These are phyloP conservation scores for Auricularia auricula-judae DNA, from an alignment of 768 basidiomycete genomes.

Conservation along the genomic window DNA sequence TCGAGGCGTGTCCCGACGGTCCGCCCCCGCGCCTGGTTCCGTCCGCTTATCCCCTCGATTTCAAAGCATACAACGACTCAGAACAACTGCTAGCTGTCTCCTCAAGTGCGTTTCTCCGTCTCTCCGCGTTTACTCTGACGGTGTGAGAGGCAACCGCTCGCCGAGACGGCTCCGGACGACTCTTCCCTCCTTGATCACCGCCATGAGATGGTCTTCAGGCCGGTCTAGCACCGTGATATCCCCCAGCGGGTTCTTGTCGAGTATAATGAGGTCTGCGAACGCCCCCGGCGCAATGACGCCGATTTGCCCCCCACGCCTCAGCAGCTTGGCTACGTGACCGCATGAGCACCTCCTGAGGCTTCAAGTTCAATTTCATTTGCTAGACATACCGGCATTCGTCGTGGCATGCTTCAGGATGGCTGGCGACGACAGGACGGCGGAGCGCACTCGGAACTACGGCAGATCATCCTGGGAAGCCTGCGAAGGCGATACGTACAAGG, in stretches of 20 bases:
- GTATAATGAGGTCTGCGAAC: conserved; percentile 30
- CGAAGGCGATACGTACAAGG: background rate
- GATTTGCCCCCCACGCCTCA: conserved; percentile 23
- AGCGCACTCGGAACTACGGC: conserved; percentile 26
- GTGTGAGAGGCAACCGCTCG: conserved; percentile 10
- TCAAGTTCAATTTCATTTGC: background rate
- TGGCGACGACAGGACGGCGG: conserved; percentile 21
- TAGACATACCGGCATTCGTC: conserved; percentile 22
- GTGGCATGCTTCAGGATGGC: conserved; percentile 32
- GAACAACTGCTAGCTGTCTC: too few relatives aligned
- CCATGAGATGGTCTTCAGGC: conserved; percentile 27
- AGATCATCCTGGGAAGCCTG: background rate
- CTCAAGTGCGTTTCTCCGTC: too few relatives aligned
- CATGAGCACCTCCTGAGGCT: background rate
- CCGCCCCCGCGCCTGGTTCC: background rate
- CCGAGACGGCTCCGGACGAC: conserved; percentile 16
- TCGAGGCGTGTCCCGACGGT: background rate
- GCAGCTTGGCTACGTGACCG: conserved; percentile 19
- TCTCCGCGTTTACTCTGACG: background rate
- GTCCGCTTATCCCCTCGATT: too few relatives aligned
- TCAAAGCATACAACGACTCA: too few relatives aligned
- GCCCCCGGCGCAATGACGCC: conserved; percentile 25
- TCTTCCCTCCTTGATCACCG: conserved; percentile 26
- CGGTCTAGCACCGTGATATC: conserved; percentile 31
- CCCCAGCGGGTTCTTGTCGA: conserved; percentile 30